phyloP scores from a whole-genome alignment of 2,329 filamentous ascomycete species.

The Cladosporium oxysporum region DNA sequence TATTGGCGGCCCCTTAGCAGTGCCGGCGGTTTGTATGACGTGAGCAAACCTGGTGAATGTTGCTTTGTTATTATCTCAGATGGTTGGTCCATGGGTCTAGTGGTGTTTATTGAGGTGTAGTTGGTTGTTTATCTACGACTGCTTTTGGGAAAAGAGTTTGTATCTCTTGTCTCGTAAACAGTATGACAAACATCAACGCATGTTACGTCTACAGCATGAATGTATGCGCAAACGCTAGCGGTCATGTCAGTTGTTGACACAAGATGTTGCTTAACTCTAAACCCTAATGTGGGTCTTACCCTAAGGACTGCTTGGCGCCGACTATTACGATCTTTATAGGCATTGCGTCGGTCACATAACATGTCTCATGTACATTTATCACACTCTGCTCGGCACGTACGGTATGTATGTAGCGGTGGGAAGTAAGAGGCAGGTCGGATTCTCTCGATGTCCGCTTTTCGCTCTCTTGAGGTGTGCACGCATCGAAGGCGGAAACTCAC shows the following conservation, averaged over 20 bases:
- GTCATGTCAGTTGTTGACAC: not conserved
- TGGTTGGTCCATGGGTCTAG: no score
- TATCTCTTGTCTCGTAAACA: no score
- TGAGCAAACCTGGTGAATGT: no score
- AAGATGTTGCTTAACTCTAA: not conserved
- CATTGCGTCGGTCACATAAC: not conserved
- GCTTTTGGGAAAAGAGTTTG: no score
- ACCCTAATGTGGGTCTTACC: not conserved
- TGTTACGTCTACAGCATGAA: no score
- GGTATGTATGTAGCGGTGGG: not conserved
- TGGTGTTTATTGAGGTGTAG: no score
- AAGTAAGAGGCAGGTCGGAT: not conserved
- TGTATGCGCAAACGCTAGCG: not conserved
- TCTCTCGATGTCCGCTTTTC: not conserved
- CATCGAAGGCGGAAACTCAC: no score
- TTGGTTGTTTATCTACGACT: no score
- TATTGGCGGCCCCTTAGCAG: no score
- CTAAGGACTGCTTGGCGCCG: not conserved
- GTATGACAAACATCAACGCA: no score
- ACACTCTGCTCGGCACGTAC: not conserved
- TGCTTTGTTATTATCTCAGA: no score
- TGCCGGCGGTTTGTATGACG: not conserved
- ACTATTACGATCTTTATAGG: not conserved
- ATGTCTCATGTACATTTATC: not conserved
- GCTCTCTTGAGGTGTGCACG: no score